Base-by-base conservation (phyloP, 192 early-diverging fungal species). In the Martensiomyces pterosporus region DNA sequence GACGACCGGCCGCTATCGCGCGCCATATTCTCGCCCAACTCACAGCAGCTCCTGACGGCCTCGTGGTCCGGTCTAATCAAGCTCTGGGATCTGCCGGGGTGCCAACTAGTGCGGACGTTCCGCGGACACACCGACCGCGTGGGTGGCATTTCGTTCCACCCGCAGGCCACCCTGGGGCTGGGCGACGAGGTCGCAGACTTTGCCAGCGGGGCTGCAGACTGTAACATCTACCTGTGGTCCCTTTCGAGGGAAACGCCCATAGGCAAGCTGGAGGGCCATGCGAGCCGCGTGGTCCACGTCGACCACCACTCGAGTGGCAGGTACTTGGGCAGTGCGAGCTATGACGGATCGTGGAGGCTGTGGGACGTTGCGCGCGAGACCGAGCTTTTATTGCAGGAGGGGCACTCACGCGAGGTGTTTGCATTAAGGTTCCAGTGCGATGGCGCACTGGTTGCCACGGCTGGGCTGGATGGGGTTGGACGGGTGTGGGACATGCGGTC, bases 401-500 rank as follows among this genome's bases (percentile, higher is more conserved):
- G 96, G 10, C 96, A 99, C 65, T 87, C 92, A 13, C 79, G 83
- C 19, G 93, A 97, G 69, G 86, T 99, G 1, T 97, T 92, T 78
- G 83, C 86, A 1, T 79, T 99, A 47, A 81, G 80, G 12, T 95
- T 99, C 54, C 96, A 99, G 57, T 58, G 77, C 39, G 96, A 99
- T 60, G 94, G 94, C 7, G 80, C 90, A 8, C 65, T 99, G 22
- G 82, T 85, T 9, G 96, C 90, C 3, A 91, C 91, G 9, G 94
- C 47, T 13, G 96, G 96, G 2, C 61, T 87, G n/a, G 96, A 99
- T 66, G 80, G 87, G n/a, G 76, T 93, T 40, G 94, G 91, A 8
- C 79, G 91, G 24, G 83, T 99, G 1, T 99, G 96, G 96, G 96
- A 99, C 73, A 61, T 94, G 44, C 80, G 96, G 41, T 89, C 90